Base-by-base conservation (phyloP, 2,329 filamentous ascomycete genomes). In the Colletotrichum costaricense region DNA sequence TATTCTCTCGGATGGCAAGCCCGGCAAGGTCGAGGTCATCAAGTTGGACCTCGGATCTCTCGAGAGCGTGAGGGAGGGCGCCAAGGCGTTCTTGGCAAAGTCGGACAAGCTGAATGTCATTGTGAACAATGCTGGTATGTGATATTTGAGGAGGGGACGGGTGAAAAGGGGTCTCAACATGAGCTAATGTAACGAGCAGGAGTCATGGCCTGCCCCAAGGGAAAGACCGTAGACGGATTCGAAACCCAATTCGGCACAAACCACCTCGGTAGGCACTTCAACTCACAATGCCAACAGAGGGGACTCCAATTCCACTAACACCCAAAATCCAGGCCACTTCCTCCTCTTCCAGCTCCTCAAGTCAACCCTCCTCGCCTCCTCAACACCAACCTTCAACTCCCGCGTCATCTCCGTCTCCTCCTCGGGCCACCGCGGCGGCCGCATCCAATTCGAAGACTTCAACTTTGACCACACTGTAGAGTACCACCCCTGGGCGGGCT, bases 191-290 rank as follows among this genome's bases (percentile, higher is more conserved):
- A 9, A 4, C 5, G 0, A 11, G 4, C 24, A 73, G 69, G 55
- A 42, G 60, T 69, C 60, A 73, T 73, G 60, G 62, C 66, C 4
- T 63, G 75, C 12, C 75, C 74, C 16, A 68, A 75, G 35, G 63
- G 62, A 5, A 78, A 72, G 22, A 76, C 76, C 5, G 64, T 46
- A 0, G 78, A 79, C n/a, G 78, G 77, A 12, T 74, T 76, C 38
- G 79, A 80, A 75, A 77, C 78, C 0, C 88, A 90, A 69, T 86
- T 90, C 72, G 88, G 84, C 42, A 86, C 83, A 7, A 90, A 90
- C 77, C 85, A 90, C 76, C 79, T 91, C 2, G 83, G 69, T 72
- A 72, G 26, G 63, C 30, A 16, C 16, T 3, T 14, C 5, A 11
- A 16, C 2, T 3, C 3, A 26, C 35, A 24, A 16, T 4, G 8